Evolutionary conservation across 768 basidiomycete species (phyloP).

Genomic region (Rhizopogon sp.): DNA sequence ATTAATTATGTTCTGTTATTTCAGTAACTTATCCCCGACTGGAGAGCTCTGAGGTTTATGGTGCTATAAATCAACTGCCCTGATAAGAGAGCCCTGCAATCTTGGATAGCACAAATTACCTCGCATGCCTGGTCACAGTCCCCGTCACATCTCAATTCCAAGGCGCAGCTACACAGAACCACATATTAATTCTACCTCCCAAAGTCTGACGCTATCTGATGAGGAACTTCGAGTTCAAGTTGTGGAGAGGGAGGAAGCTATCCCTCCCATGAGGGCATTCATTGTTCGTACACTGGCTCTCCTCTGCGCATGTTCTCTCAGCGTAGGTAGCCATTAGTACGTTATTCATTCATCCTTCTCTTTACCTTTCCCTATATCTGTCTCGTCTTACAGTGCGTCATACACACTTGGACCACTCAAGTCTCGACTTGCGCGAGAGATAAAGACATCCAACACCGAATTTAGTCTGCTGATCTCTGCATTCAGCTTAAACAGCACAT

Average conservation of each 20-base stretch:
- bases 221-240: background rate
- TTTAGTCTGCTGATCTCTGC: constrained; percentile 76
- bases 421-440: constrained; percentile 58
- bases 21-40: no score
- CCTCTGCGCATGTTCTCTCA: constrained; percentile 67
- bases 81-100: no score
- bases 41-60: no score
- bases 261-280: constrained; percentile 31
- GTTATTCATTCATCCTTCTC: constrained; percentile 14
- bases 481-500: constrained; percentile 67
- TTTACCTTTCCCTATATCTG: background rate
- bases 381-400: constrained; percentile 42
- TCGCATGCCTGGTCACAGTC: background rate
- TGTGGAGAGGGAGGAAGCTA: constrained; percentile 3
- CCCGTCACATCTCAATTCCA: background rate
- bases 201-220: background rate
- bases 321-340: constrained; percentile 75
- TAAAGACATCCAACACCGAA: constrained; percentile 72
- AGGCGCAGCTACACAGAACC: background rate
- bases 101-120: background rate
- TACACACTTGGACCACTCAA: constrained; percentile 80
- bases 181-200: background rate
- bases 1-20: no score
- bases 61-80: no score
- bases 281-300: constrained; percentile 57